Evolutionary conservation across 768 basidiomycete species (phyloP).

Genomic region (Suillus discolor): DNA sequence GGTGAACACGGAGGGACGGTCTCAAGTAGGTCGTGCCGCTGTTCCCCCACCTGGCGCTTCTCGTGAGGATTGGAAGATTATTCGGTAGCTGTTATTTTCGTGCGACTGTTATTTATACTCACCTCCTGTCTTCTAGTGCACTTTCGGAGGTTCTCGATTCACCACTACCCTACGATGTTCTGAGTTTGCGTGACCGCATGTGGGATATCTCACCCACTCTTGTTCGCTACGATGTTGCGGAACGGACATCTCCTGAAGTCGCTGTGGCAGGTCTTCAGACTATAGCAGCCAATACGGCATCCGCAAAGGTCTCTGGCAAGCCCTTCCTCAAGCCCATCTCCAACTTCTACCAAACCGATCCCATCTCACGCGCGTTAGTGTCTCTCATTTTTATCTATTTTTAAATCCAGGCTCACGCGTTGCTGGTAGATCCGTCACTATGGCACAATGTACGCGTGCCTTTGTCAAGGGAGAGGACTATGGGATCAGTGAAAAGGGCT

Average conservation of each 20-base stretch:
- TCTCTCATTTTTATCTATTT: constrained; percentile 5
- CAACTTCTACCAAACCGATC: constrained; percentile 97
- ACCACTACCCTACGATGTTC: constrained; percentile 84
- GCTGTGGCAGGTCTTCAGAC: constrained; percentile 68
- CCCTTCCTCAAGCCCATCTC: constrained; percentile 78
- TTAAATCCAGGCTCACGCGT: constrained; percentile 4
- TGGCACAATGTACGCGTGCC: constrained; percentile 91
- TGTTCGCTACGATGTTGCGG: constrained; percentile 81
- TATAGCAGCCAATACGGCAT: constrained; percentile 52
- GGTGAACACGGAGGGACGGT: constrained; percentile 96
- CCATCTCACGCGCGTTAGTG: constrained; percentile 90
- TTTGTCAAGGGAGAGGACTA: constrained; percentile 78
- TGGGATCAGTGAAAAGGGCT: constrained; percentile 51
- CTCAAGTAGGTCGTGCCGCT: constrained; percentile 88
- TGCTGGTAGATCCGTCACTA: constrained; percentile 76
- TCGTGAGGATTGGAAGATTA: constrained; percentile 97
- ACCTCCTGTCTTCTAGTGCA: constrained; percentile 51
- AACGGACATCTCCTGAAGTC: constrained; percentile 74
- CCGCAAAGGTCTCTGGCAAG: constrained; percentile 56
- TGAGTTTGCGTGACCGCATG: constrained; percentile 85
- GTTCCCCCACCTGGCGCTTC: constrained; percentile 95
- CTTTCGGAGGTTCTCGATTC: constrained; percentile 84
- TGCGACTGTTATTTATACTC: background rate
- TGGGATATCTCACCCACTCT: constrained; percentile 96
- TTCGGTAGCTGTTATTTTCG: constrained; percentile 56